Evolutionary conservation across 1,284 basidiomycete genomes (phyloP).

Genomic region (Nidula niveotomentosa): DNA sequence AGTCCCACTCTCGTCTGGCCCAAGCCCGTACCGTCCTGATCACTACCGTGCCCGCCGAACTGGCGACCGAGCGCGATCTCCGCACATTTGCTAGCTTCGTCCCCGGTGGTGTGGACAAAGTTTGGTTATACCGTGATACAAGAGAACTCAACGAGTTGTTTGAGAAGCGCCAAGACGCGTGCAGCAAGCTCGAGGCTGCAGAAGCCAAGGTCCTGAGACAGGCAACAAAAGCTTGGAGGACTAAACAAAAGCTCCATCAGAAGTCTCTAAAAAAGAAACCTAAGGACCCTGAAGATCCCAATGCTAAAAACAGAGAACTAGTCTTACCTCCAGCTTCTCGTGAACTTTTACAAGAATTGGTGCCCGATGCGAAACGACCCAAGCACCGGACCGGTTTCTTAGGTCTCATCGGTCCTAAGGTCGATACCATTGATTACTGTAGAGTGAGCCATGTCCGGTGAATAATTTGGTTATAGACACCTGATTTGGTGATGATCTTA

Average conservation of each 20-base stretch:
- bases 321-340: slow-evolving; percentile 20
- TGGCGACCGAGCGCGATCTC: slow-evolving; percentile 61
- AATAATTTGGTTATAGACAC: too few species aligned
- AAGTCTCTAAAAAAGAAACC: slow-evolving; percentile 23
- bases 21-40: slow-evolving; percentile 81
- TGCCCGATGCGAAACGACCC: slow-evolving; percentile 56
- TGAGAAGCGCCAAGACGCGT: slow-evolving; percentile 55
- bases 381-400: slow-evolving; percentile 56
- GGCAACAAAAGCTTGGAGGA: slow-evolving; percentile 41
- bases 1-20: slow-evolving; percentile 59
- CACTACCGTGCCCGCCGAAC: slow-evolving; percentile 67
- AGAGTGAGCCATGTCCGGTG: too few species aligned
- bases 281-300: slow-evolving; percentile 26
- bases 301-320: slow-evolving; percentile 10
- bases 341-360: slow-evolving; percentile 47
- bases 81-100: slow-evolving; percentile 66
- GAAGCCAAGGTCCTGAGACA: slow-evolving; percentile 57
- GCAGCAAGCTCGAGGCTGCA: slow-evolving; percentile 64
- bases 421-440: slow-evolving; percentile 76
- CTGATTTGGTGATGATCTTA: too few species aligned
- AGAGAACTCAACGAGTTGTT: slow-evolving; percentile 59
- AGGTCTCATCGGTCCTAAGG: slow-evolving; percentile 66
- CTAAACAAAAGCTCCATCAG: slow-evolving; percentile 24
- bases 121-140: slow-evolving; percentile 73
- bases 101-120: slow-evolving; percentile 74